Conservation (phyloP, 2,329 filamentous ascomycete species). For the Verticillium nubilum region DNA sequence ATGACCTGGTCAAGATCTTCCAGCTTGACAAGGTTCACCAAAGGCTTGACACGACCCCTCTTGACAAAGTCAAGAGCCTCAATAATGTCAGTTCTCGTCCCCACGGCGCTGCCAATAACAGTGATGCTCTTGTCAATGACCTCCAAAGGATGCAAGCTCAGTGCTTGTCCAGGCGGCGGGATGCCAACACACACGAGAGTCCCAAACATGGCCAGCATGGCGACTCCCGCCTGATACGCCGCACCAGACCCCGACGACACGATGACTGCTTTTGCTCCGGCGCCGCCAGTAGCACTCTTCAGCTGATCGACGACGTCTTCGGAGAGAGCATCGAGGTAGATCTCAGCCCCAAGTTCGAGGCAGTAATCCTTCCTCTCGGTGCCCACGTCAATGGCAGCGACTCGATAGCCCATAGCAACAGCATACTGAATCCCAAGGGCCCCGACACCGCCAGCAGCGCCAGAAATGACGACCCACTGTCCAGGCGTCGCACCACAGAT, state of each 20-base stretch:
- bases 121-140: conserved; percentile 27
- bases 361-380: conserved; percentile 20
- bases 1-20: conserved; percentile 12
- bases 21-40: conserved; percentile 17
- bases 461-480: conserved; percentile 29
- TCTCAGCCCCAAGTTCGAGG: conserved; percentile 26
- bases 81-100: conserved; percentile 28
- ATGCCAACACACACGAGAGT: conserved; percentile 34
- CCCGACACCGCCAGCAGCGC: conserved; percentile 34
- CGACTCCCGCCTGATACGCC: conserved; percentile 28
- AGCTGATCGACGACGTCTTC: conserved; percentile 15
- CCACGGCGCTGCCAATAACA: conserved; percentile 28
- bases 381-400: conserved; percentile 32
- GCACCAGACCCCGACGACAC: conserved; percentile 21
- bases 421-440: conserved; percentile 31
- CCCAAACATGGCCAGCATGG: conserved; percentile 29
- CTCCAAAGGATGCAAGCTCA: conserved; percentile 24
- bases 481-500: conserved; percentile 22
- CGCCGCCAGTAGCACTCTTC: conserved; percentile 13
- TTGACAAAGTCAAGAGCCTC: conserved; percentile 35
- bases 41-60: conserved; percentile 13
- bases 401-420: conserved; percentile 33
- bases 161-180: conserved; percentile 14
- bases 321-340: conserved; percentile 28
- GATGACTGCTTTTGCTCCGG: conserved; percentile 20